Evolutionary conservation across 129 eudicot species (phyloP), one percentile per base, ranked within the genome.

Genomic region (Flaveria robusta): DNA sequence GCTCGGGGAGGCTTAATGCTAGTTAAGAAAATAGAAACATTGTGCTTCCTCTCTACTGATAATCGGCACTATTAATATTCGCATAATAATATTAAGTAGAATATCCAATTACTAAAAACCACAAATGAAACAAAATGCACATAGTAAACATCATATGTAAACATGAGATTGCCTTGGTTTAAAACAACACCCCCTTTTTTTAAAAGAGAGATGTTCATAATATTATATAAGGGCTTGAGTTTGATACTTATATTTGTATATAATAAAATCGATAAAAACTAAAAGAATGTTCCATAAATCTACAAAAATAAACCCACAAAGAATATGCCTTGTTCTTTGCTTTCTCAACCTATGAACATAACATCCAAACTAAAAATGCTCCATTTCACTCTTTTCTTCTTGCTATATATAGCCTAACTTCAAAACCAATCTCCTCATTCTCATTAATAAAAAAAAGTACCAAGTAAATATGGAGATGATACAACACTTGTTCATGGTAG

Each of bases 401-500:
- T 80, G 37, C 41, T 64, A 73, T 58, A 73, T 66, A 62, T 76
- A 76, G 49, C 20, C 67, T 5, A 7, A 71, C 27, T 23, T 72
- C 39, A n/a, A 20, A 74, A 75, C 49, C n/a, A 0, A 18, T 65
- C 26, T 66, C 54, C 37, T 76, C 66, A 55, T 72, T 54, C 52
- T 2, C 54, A 27, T 71, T 64, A 71, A 31, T 31, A 4, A 31
- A 2, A 31, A 41, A 9, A 7, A 18, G n/a, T 79, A 50, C 56
- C 47, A 37, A 66, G 39, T 14, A 79, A 42, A 73, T 18, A 80
- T 80, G 79, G 83, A 80, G 68, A 66, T 66, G 70, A 43, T 80
- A 74, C 79, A 80, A 66, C 83, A 65, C 3, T 47, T 80, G 60
- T 74, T 80, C 79, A 19, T 80, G 83, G 83, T 73, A 41, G 78